Percentiles rank a stretch among this genome's conserved stretches.
Evolutionary conservation across 139 green algal genomes (phyloP).

Genomic region (Chlamydomonas sp.): DNA sequence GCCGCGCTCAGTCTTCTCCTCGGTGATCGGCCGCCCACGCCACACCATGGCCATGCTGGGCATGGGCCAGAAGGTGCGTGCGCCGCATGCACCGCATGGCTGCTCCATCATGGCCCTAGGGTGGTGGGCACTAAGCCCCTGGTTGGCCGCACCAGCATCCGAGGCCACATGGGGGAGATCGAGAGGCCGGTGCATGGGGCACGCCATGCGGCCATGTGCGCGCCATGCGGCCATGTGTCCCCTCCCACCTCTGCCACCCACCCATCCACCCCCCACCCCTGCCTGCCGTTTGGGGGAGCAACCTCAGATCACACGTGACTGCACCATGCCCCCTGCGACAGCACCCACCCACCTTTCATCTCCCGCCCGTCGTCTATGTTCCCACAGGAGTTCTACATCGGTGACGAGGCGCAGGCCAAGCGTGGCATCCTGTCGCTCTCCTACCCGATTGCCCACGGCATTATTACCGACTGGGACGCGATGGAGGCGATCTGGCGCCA

Average conservation of each 20-base stretch:
- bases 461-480: slow-evolving; percentile 87
- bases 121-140: too few relatives aligned
- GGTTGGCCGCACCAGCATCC: too few relatives aligned
- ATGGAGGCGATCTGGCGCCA: slow-evolving; percentile 93
- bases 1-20: slow-evolving; percentile 31
- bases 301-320: too few relatives aligned
- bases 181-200: too few relatives aligned
- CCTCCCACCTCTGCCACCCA: too few relatives aligned
- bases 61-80: slow-evolving; percentile 60
- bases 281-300: neutral
- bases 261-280: too few relatives aligned
- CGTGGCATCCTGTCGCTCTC: slow-evolving; percentile 86
- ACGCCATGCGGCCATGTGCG: too few relatives aligned
- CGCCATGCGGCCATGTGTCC: too few relatives aligned
- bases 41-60: slow-evolving; percentile 30
- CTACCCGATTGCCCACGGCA: slow-evolving; percentile 89
- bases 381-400: slow-evolving; percentile 83
- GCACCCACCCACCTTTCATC: neutral
- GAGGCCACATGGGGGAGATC: too few relatives aligned
- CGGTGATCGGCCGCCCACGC: slow-evolving; percentile 24
- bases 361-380: neutral
- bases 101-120: too few relatives aligned
- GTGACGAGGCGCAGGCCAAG: slow-evolving; percentile 92
- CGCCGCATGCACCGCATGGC: too few relatives aligned
- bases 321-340: too few relatives aligned